Conservation (phyloP, 139 green algal species). For the Trebouxia sp. region DNA sequence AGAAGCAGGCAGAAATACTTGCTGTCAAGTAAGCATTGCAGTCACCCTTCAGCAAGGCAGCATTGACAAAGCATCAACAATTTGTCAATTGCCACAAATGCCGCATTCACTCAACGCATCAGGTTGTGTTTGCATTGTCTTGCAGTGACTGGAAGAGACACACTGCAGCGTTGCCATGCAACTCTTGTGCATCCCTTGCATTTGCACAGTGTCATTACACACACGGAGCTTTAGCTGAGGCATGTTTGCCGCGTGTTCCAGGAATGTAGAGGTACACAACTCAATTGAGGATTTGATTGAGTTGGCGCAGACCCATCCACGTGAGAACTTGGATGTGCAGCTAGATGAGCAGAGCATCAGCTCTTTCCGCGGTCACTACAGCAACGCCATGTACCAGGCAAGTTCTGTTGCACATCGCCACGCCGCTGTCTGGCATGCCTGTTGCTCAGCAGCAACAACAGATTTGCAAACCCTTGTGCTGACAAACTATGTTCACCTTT, state of each 20-base stretch:
- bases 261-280: slow-evolving; percentile 58
- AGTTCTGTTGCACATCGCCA: not conserved
- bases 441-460: not conserved
- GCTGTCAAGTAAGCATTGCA: slow-evolving; percentile 43
- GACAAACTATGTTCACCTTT: too few species aligned
- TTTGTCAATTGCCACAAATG: too few species aligned
- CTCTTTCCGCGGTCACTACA: slow-evolving; percentile 72
- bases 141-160: too few species aligned
- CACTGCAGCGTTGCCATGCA: too few species aligned
- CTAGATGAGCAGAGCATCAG: slow-evolving; percentile 53
- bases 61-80: not conserved
- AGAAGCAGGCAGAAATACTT: slow-evolving; percentile 63
- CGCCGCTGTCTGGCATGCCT: not conserved
- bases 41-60: not conserved
- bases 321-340: slow-evolving; percentile 70
- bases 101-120: too few species aligned
- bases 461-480: not conserved
- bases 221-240: not conserved
- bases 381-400: slow-evolving; percentile 82
- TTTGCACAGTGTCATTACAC: too few species aligned
- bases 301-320: slow-evolving; percentile 62
- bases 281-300: slow-evolving; percentile 77
- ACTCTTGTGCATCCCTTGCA: too few species aligned
- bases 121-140: too few species aligned
- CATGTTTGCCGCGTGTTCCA: not conserved